phyloP scores from a whole-genome alignment of 768 basidiomycete genomes.

The Lactarius sp. region DNA sequence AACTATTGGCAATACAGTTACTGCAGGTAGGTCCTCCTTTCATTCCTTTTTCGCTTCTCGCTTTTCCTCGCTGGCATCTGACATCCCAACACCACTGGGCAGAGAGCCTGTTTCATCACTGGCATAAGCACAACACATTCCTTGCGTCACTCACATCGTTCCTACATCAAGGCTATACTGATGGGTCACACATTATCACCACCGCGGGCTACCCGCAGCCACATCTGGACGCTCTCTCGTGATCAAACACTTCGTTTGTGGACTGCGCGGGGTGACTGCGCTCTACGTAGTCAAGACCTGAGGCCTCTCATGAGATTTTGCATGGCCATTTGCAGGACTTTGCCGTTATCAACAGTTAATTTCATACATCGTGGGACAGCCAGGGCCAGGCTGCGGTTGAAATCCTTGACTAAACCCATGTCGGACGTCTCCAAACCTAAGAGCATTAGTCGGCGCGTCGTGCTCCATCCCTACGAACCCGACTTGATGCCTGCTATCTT shows the following conservation, averaged over 20 bases:
- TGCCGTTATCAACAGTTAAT: constrained; percentile 43
- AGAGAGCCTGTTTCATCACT: constrained; percentile 56
- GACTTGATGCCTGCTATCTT: constrained; percentile 81
- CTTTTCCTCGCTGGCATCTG: neutral
- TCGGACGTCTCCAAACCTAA: constrained; percentile 33
- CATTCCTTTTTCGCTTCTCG: neutral
- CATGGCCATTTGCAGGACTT: constrained; percentile 80
- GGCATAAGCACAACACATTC: constrained; percentile 52
- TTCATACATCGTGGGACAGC: constrained; percentile 85
- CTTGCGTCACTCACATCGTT: constrained; percentile 63
- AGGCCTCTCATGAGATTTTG: constrained; percentile 53
- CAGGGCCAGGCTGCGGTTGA: constrained; percentile 61
- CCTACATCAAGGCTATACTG: constrained; percentile 42
- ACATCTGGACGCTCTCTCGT: constrained; percentile 82
- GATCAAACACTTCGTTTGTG: constrained; percentile 82
- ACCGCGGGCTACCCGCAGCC: constrained; percentile 65
- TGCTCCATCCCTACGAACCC: constrained; percentile 60
- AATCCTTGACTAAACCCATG: constrained; percentile 55
- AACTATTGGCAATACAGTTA: constrained; percentile 46
- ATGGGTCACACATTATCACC: constrained; percentile 60
- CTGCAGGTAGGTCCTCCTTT: constrained; percentile 48
- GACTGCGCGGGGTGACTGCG: constrained; percentile 71
- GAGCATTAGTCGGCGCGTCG: constrained; percentile 47
- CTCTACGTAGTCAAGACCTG: constrained; percentile 52
- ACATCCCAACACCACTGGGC: constrained; percentile 59